A percentile compares a stretch with the other conserved stretches of the same genome.
Evolutionary conservation across 1,284 basidiomycete species (phyloP).

Genomic region (Leucoagaricus sp.): DNA sequence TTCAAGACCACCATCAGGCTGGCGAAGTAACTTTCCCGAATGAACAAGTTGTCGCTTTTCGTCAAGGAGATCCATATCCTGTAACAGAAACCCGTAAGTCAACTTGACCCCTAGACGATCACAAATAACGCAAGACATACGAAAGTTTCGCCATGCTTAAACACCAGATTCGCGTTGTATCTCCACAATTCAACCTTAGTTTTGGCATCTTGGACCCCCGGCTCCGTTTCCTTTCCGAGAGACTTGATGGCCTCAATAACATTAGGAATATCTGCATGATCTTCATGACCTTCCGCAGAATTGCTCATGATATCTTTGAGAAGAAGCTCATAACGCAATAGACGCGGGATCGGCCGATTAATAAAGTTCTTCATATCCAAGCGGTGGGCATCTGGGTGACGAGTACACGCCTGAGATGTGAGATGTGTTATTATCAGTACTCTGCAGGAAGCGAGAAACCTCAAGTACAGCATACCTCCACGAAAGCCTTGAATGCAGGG

Average conservation of each 20-base stretch:
- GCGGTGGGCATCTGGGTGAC: constrained; percentile 71
- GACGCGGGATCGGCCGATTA: constrained; percentile 83
- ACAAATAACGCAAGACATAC: constrained; percentile 47
- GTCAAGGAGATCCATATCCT: constrained; percentile 88
- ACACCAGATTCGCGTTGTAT: constrained; percentile 79
- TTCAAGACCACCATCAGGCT: constrained; percentile 83
- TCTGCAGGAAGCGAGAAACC: constrained; percentile 11
- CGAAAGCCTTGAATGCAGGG: constrained; percentile 76
- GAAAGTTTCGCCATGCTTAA: constrained; percentile 77
- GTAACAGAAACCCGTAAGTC: constrained; percentile 5
- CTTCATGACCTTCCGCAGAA: constrained; percentile 73
- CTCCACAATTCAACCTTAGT: constrained; percentile 87
- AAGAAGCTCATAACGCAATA: constrained; percentile 86
- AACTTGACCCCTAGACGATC: background rate
- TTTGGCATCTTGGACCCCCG: constrained; percentile 80
- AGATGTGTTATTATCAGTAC: too few relatives aligned
- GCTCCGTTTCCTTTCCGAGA: constrained; percentile 82
- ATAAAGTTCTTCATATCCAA: constrained; percentile 87
- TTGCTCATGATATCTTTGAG: constrained; percentile 80
- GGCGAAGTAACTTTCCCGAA: constrained; percentile 77
- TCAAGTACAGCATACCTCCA: constrained; percentile 58
- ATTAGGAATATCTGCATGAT: constrained; percentile 77
- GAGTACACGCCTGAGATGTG: too few relatives aligned
- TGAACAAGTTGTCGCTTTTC: constrained; percentile 83
- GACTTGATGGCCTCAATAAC: constrained; percentile 84